Percentiles rank a stretch among this genome's conserved stretches.
These are phyloP conservation scores for Lipomyces sp. DNA, from an alignment of 805 yeast genomes.

Conservation along the genomic window DNA sequence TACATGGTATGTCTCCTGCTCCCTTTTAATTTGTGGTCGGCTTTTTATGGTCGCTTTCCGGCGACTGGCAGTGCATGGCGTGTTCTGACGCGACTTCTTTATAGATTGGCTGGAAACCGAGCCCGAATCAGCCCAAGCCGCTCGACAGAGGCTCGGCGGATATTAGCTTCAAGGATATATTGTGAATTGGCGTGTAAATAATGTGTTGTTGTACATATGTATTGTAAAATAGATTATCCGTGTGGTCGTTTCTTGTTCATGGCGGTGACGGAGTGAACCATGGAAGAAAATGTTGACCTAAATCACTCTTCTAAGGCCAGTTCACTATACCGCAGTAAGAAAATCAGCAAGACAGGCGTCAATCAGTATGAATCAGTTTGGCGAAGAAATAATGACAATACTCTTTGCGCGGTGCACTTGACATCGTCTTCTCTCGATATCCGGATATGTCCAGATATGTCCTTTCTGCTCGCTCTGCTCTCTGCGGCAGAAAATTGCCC, in stretches of 20 bases:
- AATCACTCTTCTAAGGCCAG: too few relatives aligned
- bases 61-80: not conserved
- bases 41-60: not conserved
- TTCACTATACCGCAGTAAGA: too few relatives aligned
- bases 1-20: conserved; percentile 47
- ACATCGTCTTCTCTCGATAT: too few relatives aligned
- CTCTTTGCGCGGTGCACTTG: too few relatives aligned
- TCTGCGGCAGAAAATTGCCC: too few relatives aligned
- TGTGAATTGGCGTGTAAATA: conserved; percentile 29
- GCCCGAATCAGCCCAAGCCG: conserved; percentile 67
- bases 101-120: conserved; percentile 77
- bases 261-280: not conserved
- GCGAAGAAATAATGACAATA: too few relatives aligned
- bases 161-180: conserved; percentile 62
- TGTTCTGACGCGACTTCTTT: not conserved
- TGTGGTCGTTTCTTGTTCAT: too few relatives aligned
- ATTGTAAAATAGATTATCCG: too few relatives aligned
- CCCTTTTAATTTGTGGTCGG: not conserved
- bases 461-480: too few relatives aligned
- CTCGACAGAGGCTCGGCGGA: conserved; percentile 69
- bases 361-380: too few relatives aligned
- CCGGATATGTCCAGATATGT: too few relatives aligned
- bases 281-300: not conserved
- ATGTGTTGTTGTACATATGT: not conserved
- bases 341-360: too few relatives aligned